Evolutionary conservation across 805 yeast species (phyloP).

Genomic region (Peterozyma xylosa): DNA sequence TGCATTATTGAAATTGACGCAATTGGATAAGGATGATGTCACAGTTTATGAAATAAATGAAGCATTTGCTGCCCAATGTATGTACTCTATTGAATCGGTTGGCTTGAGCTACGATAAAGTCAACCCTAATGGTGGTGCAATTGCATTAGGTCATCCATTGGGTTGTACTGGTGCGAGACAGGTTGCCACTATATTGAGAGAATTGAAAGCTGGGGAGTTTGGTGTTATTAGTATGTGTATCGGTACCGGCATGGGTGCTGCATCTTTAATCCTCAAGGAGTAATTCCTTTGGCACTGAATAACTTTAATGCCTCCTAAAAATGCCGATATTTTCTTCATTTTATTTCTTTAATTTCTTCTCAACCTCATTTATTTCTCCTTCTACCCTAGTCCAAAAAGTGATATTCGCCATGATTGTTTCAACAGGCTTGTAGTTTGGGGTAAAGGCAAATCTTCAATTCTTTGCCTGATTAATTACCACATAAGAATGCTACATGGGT

Average conservation of each 20-base stretch:
- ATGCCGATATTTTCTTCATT: too few relatives aligned
- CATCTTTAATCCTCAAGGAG: conserved; percentile 78
- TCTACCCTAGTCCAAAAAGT: too few relatives aligned
- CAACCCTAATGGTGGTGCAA: conserved; percentile 94
- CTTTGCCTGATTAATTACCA: too few relatives aligned
- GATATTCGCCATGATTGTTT: too few relatives aligned
- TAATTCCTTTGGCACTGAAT: conserved; percentile 20
- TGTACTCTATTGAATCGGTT: conserved; percentile 61
- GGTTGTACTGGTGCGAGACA: conserved; percentile 88
- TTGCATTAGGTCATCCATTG: conserved; percentile 91
- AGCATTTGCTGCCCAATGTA: conserved; percentile 94
- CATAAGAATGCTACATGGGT: too few relatives aligned
- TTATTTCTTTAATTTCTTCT: too few relatives aligned
- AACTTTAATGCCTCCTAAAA: too few relatives aligned
- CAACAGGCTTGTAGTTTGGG: too few relatives aligned
- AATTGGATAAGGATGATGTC: conserved; percentile 49
- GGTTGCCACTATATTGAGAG: conserved; percentile 79
- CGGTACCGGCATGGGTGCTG: conserved; percentile 99
- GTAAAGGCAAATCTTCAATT: too few relatives aligned
- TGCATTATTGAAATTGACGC: conserved; percentile 51
- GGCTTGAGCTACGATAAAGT: conserved; percentile 66
- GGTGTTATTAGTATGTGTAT: conserved; percentile 96
- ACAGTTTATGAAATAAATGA: conserved; percentile 85
- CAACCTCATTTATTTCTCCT: too few relatives aligned
- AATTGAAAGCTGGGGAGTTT: conserved; percentile 69